Evolutionary conservation across 306 rosid genomes (phyloP).

Genomic region (Gastrolobium bilobum): DNA sequence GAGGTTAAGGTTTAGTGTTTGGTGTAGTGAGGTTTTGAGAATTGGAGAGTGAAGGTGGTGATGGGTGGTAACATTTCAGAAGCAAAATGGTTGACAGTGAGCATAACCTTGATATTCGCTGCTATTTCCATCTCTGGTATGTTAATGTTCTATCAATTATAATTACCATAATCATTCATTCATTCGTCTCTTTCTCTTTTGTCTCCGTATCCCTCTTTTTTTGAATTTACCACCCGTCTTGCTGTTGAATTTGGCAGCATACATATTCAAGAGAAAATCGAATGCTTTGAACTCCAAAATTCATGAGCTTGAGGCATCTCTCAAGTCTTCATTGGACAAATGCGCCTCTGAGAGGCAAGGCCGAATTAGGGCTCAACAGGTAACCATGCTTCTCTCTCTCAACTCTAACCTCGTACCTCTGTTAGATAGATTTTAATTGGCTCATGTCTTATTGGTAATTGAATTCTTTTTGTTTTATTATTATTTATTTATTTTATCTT

Average conservation of each 20-base stretch:
- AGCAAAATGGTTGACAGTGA: constrained; percentile 46
- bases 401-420: not conserved
- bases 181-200: not conserved
- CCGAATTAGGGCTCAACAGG: constrained; percentile 96
- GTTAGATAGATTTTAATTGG: not conserved
- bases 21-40: no score
- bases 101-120: constrained; percentile 57
- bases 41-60: not conserved
- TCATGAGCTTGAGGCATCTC: constrained; percentile 68
- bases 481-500: not conserved
- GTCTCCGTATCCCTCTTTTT: not conserved
- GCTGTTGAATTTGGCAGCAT: constrained; percentile 52
- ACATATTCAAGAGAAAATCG: constrained; percentile 60
- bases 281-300: constrained; percentile 67
- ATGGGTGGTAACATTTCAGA: constrained; percentile 37
- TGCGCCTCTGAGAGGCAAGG: constrained; percentile 89
- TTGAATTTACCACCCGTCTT: not conserved
- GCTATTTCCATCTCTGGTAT: constrained; percentile 68
- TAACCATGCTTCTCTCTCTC: not conserved
- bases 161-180: not conserved
- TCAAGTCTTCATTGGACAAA: constrained; percentile 61
- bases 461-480: not conserved
- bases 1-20: no score
- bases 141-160: not conserved
- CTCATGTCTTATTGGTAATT: no score